Base-by-base conservation (phyloP, 2,329 filamentous ascomycete species). In the Calonectria montana region DNA sequence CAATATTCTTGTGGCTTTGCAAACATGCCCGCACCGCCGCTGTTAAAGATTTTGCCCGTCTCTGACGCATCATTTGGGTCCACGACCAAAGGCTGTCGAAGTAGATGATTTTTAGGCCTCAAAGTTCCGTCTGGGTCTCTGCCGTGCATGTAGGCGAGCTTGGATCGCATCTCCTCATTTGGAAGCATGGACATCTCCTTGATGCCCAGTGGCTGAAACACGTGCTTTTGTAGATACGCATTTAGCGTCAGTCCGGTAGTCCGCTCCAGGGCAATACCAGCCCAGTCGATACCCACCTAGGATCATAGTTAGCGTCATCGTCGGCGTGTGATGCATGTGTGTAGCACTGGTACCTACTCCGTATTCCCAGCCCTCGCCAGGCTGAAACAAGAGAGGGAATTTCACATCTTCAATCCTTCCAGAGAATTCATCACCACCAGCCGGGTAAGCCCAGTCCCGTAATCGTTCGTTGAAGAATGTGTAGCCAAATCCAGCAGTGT, bases 361-460 rank as follows among this genome's bases (percentile, higher is more conserved):
- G n/a, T 93, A 93, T 67, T 90, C 86, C 89, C 90, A 94, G 3
- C 83, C 84, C 29, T 88, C 86, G 0, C 91, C 91, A 0, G 92
- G 92, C 73, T 94, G 90, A 74, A 91, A 90, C 1, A 93, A 79
- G 18, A 94, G 80, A 1, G 91, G 89, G 67, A 82, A 78, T 39
- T 86, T 76, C 47, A 92, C 82, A 25, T 90, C 90, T 37, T 85
- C 84, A 16, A 86, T 76, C 7, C 88, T 83, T 0, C 88, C 88
- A 0, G 86, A 87, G 75, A 92, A 90, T 76, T 92, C 91, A 67
- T 92, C 89, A 5, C 87, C 77, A 0, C 90, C 89, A 0, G 83
- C 81, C 0, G 90, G 90, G 12, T 84, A 82, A 2, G 82, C 82
- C 80, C 83, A 88, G 13, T 90, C 82, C 18, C 85, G 77, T 31